Evolutionary conservation across 371 early-diverging fungal species (phyloP).

Genomic region (Chytridium lagenaria): DNA sequence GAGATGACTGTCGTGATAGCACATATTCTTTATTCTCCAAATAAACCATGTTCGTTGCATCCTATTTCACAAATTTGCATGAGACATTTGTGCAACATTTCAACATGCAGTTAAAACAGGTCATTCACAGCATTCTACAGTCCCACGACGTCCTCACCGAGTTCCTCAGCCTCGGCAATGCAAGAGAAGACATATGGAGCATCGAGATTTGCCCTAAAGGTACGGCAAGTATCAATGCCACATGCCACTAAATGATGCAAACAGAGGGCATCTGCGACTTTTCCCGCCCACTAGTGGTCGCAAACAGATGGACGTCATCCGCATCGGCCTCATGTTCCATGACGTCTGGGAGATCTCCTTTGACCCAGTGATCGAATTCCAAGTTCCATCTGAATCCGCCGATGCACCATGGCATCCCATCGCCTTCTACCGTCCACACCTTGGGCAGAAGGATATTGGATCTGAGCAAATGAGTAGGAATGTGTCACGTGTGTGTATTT

Average conservation of each 20-base stretch:
- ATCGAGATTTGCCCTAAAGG: constrained; percentile 22
- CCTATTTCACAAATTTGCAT: not conserved
- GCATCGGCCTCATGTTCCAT: constrained; percentile 19
- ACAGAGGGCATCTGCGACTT: constrained; percentile 22
- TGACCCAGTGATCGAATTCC: constrained; percentile 6
- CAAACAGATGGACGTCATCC: constrained; percentile 8
- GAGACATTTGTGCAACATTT: too few species aligned
- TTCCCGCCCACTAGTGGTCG: constrained; percentile 19
- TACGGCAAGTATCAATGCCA: not conserved
- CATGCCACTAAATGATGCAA: not conserved
- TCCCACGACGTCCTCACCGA: constrained; percentile 4
- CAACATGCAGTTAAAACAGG: not conserved
- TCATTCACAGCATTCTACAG: not conserved
- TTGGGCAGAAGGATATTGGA: constrained; percentile 13
- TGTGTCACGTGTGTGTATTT: not conserved
- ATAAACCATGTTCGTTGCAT: too few species aligned
- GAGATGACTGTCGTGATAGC: not conserved
- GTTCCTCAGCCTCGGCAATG: constrained; percentile 4
- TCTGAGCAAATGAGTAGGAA: not conserved
- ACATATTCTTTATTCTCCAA: constrained; percentile 11
- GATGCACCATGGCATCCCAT: constrained; percentile 12
- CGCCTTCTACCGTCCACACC: constrained; percentile 15
- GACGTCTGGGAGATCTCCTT: constrained; percentile 24
- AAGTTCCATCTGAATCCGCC: not conserved
- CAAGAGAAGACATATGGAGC: constrained; percentile 16